phyloP scores from a whole-genome alignment of 2,329 filamentous ascomycete species.

The Botrytis fragariae region DNA sequence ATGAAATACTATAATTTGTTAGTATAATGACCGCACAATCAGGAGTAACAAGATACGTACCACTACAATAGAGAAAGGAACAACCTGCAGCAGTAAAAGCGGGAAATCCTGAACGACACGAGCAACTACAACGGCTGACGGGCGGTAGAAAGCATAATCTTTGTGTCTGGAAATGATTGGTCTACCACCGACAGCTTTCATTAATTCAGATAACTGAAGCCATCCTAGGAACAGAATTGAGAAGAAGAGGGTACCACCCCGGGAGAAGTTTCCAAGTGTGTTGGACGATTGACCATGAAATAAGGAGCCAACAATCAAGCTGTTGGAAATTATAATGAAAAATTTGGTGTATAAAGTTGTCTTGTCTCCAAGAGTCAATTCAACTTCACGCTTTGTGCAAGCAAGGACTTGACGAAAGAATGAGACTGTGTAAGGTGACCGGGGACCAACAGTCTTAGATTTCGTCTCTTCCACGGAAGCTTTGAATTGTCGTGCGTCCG shows the following conservation, averaged over 20 bases:
- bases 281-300: slow-evolving; percentile 67
- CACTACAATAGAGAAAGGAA: slow-evolving; percentile 57
- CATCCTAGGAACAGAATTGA: slow-evolving; percentile 64
- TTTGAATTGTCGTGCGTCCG: slow-evolving; percentile 64
- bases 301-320: slow-evolving; percentile 72
- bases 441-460: slow-evolving; percentile 64
- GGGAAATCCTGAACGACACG: slow-evolving; percentile 63
- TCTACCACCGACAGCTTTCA: slow-evolving; percentile 71
- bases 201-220: slow-evolving; percentile 75
- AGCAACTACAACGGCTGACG: slow-evolving; percentile 63
- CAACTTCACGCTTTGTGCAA: slow-evolving; percentile 70
- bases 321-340: slow-evolving; percentile 73
- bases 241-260: slow-evolving; percentile 64
- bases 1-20: slow-evolving; percentile 54
- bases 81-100: slow-evolving; percentile 55
- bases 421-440: slow-evolving; percentile 74
- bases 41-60: not conserved
- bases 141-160: slow-evolving; percentile 68
- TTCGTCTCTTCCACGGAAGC: slow-evolving; percentile 64
- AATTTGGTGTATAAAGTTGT: slow-evolving; percentile 75
- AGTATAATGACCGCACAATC: not conserved
- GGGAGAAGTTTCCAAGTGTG: slow-evolving; percentile 60
- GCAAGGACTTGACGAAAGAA: slow-evolving; percentile 68
- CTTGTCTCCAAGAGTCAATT: slow-evolving; percentile 73
- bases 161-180: slow-evolving; percentile 66